These are phyloP conservation scores for Agaricales sp. DNA, from an alignment of 1,284 basidiomycete genomes.

Conservation along the genomic window DNA sequence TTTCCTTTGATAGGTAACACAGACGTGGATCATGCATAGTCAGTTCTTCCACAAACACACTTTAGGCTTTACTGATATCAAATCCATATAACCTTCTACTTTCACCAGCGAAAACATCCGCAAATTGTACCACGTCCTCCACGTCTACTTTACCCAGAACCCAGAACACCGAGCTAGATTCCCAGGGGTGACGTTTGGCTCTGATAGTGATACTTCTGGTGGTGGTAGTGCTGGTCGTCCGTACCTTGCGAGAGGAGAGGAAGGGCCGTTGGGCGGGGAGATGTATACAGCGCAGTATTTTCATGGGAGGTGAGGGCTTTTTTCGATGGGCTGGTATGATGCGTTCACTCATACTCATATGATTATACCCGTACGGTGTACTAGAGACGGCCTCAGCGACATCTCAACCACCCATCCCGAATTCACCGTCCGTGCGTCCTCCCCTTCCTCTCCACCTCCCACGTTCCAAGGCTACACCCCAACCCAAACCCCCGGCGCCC, in stretches of 20 bases:
- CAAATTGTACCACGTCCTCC: neutral
- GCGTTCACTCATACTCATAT: constrained; percentile 8
- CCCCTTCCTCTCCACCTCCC: constrained; percentile 12
- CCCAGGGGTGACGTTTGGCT: constrained; percentile 24
- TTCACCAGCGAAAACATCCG: constrained; percentile 28
- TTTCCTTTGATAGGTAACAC: constrained; percentile 52
- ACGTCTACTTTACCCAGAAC: neutral
- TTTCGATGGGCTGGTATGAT: constrained; percentile 10
- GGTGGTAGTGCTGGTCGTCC: constrained; percentile 39
- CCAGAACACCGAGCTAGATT: neutral
- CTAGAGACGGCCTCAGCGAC: constrained; percentile 73
- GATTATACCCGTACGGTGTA: no score
- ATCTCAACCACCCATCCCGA: constrained; percentile 71
- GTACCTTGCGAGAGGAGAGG: constrained; percentile 57
- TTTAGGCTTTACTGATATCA: neutral
- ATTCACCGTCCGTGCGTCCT: constrained; percentile 15
- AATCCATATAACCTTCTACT: neutral
- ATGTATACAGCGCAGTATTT: constrained; percentile 83
- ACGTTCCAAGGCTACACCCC: constrained; percentile 40
- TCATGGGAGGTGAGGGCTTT: constrained; percentile 54
- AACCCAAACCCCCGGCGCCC: constrained; percentile 39
- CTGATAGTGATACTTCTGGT: constrained; percentile 52
- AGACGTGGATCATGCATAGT: constrained; percentile 53
- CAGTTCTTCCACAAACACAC: constrained; percentile 14
- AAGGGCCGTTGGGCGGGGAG: constrained; percentile 69